phyloP scores from a whole-genome alignment of 2,329 filamentous ascomycete genomes.

The Claviceps cyperi region DNA sequence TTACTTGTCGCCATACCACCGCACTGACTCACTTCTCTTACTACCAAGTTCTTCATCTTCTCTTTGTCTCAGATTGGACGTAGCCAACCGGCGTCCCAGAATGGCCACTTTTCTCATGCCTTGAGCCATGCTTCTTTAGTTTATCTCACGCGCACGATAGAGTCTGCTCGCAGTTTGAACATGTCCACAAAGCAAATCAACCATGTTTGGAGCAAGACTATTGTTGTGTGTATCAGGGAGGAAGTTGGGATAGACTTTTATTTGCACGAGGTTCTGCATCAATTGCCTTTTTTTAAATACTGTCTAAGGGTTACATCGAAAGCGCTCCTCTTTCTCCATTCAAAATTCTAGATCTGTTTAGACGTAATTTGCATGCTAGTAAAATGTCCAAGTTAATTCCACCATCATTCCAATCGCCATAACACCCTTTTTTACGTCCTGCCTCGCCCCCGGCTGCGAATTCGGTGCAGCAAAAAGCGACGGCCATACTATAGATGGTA shows the following conservation, averaged over 20 bases:
- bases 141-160: background rate
- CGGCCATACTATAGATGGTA: background rate
- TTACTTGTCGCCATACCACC: background rate
- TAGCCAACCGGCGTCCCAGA: background rate
- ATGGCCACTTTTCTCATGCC: background rate
- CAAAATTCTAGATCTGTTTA: conserved; percentile 20
- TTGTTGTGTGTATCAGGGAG: background rate
- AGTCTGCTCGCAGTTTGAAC: background rate
- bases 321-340: conserved; percentile 16
- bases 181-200: background rate
- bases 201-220: background rate
- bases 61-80: background rate
- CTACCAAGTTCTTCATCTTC: background rate
- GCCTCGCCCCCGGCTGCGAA: background rate
- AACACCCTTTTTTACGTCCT: conserved; percentile 2
- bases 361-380: conserved; percentile 5
- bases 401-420: background rate
- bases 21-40: background rate
- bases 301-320: conserved; percentile 15
- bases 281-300: conserved; percentile 1
- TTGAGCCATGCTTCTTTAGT: background rate
- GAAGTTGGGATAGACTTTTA: background rate
- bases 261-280: conserved; percentile 1
- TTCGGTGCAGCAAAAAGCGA: background rate
- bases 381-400: conserved; percentile 4